A percentile compares a stretch with the other conserved stretches of the same genome.
Evolutionary conservation across 2,329 filamentous ascomycete species (phyloP).

Genomic region (Falciphora oryzae): DNA sequence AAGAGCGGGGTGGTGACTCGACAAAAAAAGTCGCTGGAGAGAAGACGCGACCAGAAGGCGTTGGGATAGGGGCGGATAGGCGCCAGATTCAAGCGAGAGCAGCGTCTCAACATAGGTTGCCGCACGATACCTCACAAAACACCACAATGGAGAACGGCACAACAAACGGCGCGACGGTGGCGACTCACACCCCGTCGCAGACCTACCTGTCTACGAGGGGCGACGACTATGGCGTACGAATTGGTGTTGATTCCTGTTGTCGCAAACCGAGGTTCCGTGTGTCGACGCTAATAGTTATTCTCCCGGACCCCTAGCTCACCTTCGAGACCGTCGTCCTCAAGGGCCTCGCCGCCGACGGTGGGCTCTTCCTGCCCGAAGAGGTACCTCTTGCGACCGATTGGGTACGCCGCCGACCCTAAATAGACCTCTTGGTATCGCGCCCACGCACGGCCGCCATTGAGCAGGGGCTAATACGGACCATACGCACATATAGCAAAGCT

Average conservation of each 20-base stretch:
- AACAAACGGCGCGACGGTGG: slow-evolving; percentile 5
- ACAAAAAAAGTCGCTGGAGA: neutral
- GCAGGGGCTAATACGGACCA: neutral
- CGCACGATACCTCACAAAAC: neutral
- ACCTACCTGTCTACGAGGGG: slow-evolving; percentile 14
- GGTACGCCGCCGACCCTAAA: slow-evolving; percentile 27
- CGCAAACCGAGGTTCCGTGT: neutral
- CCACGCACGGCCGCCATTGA: neutral
- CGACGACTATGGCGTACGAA: slow-evolving; percentile 11
- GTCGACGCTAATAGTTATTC: neutral
- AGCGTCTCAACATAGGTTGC: too few species aligned
- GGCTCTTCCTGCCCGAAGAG: slow-evolving; percentile 82
- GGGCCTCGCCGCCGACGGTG: slow-evolving; percentile 79
- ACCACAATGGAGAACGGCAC: slow-evolving; percentile 8
- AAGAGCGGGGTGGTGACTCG: neutral
- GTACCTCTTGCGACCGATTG: slow-evolving; percentile 51
- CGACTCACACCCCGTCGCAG: slow-evolving; percentile 19
- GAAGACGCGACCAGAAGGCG: neutral
- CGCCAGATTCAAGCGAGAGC: too few species aligned
- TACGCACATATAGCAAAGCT: slow-evolving; percentile 40
- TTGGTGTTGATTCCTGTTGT: neutral
- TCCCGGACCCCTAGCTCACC: slow-evolving; percentile 54
- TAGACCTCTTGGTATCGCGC: neutral
- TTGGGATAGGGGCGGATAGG: neutral
- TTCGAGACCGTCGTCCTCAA: slow-evolving; percentile 91